Evolutionary conservation across 345 rosid genomes (phyloP).

Genomic region (Erodium maritimum): DNA sequence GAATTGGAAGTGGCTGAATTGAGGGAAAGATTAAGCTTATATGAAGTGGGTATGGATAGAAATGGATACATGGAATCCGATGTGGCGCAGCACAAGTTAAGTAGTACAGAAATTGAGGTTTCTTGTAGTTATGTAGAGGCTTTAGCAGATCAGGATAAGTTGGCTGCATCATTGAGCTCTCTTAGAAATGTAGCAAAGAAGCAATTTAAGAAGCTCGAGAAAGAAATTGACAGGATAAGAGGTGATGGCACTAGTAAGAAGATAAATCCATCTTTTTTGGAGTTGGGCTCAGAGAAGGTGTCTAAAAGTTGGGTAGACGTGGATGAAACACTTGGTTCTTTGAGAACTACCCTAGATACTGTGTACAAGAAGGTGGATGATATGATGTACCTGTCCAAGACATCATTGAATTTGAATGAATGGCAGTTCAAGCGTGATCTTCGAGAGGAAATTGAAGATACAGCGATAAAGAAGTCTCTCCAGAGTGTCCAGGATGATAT

Average conservation of each 20-base stretch:
- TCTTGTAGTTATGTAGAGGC: constrained; percentile 13
- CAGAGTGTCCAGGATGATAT: constrained; percentile 42
- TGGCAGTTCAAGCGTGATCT: constrained; percentile 48
- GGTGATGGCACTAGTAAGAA: constrained; percentile 20
- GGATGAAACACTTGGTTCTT: constrained; percentile 27
- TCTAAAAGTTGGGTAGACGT: constrained; percentile 26
- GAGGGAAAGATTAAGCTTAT: constrained; percentile 27
- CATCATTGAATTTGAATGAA: constrained; percentile 16
- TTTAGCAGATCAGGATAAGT: constrained; percentile 9
- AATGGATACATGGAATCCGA: constrained; percentile 10
- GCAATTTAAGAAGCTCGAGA: constrained; percentile 47
- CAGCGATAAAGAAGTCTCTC: constrained; percentile 32
- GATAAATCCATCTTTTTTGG: constrained; percentile 25
- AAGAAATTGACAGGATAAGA: constrained; percentile 39
- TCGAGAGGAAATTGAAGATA: constrained; percentile 34
- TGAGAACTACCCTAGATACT: constrained; percentile 27
- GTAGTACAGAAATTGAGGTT: not conserved
- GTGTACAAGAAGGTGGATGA: constrained; percentile 22
- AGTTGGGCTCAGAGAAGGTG: constrained; percentile 30
- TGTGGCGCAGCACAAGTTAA: constrained; percentile 7
- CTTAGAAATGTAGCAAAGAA: constrained; percentile 27
- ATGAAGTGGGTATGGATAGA: constrained; percentile 19
- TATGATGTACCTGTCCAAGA: constrained; percentile 21
- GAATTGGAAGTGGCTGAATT: constrained; percentile 47
- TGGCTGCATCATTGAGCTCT: constrained; percentile 24